A percentile compares a stretch with the other conserved stretches of the same genome.
These are phyloP conservation scores for Arxiozyma slooffiae DNA, from an alignment of 1,139 yeast species.

Conservation along the genomic window DNA sequence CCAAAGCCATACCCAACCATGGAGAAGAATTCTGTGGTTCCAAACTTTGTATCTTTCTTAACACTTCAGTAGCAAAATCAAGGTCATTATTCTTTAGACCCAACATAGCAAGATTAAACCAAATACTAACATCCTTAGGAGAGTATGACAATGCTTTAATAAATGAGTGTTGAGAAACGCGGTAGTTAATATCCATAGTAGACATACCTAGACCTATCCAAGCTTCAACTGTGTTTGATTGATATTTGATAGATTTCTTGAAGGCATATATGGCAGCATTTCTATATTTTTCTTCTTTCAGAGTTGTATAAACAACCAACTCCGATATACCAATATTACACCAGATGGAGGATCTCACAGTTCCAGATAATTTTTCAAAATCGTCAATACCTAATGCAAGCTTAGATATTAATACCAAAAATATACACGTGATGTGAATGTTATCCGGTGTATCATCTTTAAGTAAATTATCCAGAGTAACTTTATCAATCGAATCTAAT, in stretches of 20 bases:
- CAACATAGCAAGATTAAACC: constrained; percentile 77
- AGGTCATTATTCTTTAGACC: constrained; percentile 61
- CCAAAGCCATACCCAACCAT: constrained; percentile 82
- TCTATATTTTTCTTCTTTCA: constrained; percentile 31
- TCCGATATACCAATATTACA: constrained; percentile 67
- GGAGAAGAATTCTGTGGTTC: constrained; percentile 71
- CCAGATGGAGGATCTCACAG: constrained; percentile 49
- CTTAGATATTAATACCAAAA: constrained; percentile 26
- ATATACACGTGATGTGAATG: constrained; percentile 21
- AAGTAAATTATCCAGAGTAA: constrained; percentile 40
- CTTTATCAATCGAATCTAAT: constrained; percentile 18
- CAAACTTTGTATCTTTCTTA: constrained; percentile 64
- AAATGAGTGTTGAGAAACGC: constrained; percentile 84
- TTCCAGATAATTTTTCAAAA: constrained; percentile 31
- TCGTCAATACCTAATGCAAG: constrained; percentile 17
- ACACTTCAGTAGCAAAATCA: constrained; percentile 64
- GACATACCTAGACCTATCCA: constrained; percentile 84
- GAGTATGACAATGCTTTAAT: constrained; percentile 70
- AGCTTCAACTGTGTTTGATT: constrained; percentile 55
- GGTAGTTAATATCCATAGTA: constrained; percentile 48
- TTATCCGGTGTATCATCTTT: constrained; percentile 18
- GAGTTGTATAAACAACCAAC: constrained; percentile 39
- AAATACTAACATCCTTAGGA: constrained; percentile 55
- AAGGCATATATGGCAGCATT: constrained; percentile 46
- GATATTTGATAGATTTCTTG: constrained; percentile 61